Base-by-base conservation (phyloP, 164 flowering plant species). In the Pachysandra terminalis region DNA sequence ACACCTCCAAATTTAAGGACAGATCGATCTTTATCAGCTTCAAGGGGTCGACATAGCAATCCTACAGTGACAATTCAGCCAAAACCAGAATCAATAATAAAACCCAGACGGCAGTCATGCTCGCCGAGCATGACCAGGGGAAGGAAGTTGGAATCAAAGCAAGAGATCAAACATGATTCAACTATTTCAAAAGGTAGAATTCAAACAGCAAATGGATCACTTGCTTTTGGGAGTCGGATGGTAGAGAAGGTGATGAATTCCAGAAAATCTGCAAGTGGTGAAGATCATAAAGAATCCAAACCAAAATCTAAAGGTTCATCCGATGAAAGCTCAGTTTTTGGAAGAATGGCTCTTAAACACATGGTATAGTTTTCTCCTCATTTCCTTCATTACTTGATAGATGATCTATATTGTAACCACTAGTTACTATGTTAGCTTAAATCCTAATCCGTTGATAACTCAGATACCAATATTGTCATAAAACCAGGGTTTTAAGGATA, bases 181-280 rank as follows among this genome's bases (percentile, higher is more conserved):
- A 63, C 24, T 4, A 59, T 26, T 26, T 27, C n/a, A 10, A 62
- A 22, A 54, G 72, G 60, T n/a, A n/a, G 45, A 71, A 26, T 45
- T 5, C 7, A 40, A 40, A 48, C 65, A 40, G 71, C 66, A 49
- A 78, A 74, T 60, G 74, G 73, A 55, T 40, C 81, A 16, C 72
- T 75, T 26, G 64, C 83, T 16, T 58, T 82, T 9, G 93, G 90
- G 22, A 88, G 90, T 56, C 68, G 69, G 45, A 86, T 88, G 88
- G 87, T 88, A 63, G 88, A 88, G 15, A 88, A 77, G 79, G 74
- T 88, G 48, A 77, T 88, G 93, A 88, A 82, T 68, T 90, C 90
- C 0, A 79, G 89, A 68, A 84, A 77, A 66, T 71, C 71, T 59
- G 62, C 28, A 0, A 68, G 55, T 10, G 62, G 52, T 17, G 78